A percentile compares a stretch with the other conserved stretches of the same genome.
Evolutionary conservation across 164 flowering plant genomes (phyloP).

Genomic region (Vitis riparia): DNA sequence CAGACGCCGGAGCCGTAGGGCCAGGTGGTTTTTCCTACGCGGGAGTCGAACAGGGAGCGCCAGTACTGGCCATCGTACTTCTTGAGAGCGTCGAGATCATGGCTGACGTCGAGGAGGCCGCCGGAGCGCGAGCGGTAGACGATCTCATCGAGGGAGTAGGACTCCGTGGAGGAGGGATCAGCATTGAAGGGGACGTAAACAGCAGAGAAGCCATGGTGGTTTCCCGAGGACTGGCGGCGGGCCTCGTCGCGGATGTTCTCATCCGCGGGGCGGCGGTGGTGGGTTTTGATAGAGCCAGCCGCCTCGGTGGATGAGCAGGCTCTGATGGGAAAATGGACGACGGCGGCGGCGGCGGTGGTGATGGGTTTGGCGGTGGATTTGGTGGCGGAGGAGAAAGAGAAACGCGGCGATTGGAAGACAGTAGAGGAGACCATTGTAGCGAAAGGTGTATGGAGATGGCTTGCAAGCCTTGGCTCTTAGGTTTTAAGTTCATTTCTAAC

Average conservation of each 20-base stretch:
- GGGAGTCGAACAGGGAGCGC: constrained; percentile 69
- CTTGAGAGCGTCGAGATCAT: constrained; percentile 62
- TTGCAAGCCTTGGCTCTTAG: too few relatives aligned
- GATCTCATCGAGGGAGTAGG: constrained; percentile 83
- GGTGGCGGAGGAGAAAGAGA: too few relatives aligned
- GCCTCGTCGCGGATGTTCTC: constrained; percentile 75
- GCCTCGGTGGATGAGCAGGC: too few relatives aligned
- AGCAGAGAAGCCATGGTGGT: constrained; percentile 62
- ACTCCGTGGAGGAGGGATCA: constrained; percentile 45
- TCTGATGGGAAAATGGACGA: too few relatives aligned
- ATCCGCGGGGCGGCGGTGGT: too few relatives aligned
- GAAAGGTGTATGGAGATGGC: too few relatives aligned
- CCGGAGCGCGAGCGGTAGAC: constrained; percentile 78
- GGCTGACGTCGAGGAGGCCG: constrained; percentile 71
- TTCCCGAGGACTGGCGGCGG: constrained; percentile 27
- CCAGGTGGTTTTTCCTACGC: constrained; percentile 77
- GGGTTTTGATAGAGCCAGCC: too few relatives aligned
- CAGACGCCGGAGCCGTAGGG: constrained; percentile 90
- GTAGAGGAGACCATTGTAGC: too few relatives aligned
- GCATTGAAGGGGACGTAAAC: constrained; percentile 79
- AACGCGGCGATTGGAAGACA: too few relatives aligned
- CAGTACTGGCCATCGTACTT: constrained; percentile 61
- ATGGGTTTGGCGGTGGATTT: too few relatives aligned
- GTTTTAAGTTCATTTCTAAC: too few relatives aligned
- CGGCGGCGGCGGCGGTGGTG: too few relatives aligned